A percentile compares a stretch with the other conserved stretches of the same genome.
Evolutionary conservation across 2,329 filamentous ascomycete genomes (phyloP).

Genomic region (Phaeoacremonium minimum): DNA sequence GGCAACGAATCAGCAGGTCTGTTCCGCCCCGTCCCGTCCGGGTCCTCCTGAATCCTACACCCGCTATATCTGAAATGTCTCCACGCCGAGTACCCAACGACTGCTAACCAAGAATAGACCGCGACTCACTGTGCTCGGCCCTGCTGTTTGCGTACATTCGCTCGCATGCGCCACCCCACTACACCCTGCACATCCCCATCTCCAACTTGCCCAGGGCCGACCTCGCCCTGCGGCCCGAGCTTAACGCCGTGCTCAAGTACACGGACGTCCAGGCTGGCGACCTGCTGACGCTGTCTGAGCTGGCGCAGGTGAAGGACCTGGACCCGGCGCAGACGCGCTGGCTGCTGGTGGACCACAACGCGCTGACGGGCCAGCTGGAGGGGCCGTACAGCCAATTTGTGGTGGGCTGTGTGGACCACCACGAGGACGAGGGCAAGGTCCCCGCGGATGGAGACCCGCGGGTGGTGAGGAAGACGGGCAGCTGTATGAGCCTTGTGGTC

Average conservation of each 20-base stretch:
- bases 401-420: constrained; percentile 71
- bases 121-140: constrained; percentile 75
- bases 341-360: constrained; percentile 79
- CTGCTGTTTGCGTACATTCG: constrained; percentile 72
- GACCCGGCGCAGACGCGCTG: constrained; percentile 56
- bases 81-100: too few relatives aligned
- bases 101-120: constrained; percentile 55
- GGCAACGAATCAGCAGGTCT: constrained; percentile 65
- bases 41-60: too few relatives aligned
- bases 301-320: constrained; percentile 34
- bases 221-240: constrained; percentile 68
- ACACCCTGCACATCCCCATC: constrained; percentile 63
- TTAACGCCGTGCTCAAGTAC: constrained; percentile 58
- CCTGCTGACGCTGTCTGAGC: constrained; percentile 57
- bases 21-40: too few relatives aligned
- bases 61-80: too few relatives aligned
- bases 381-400: constrained; percentile 48
- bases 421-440: constrained; percentile 64
- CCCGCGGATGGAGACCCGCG: constrained; percentile 43
- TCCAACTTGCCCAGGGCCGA: constrained; percentile 67
- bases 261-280: constrained; percentile 56
- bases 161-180: constrained; percentile 46
- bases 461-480: constrained; percentile 63
- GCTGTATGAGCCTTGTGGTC: constrained; percentile 68
- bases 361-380: constrained; percentile 58